Percentiles rank a stretch among this genome's conserved stretches.
Evolutionary conservation across 2,329 filamentous ascomycete genomes (phyloP).

Genomic region (Cordyceps cateniannulata): DNA sequence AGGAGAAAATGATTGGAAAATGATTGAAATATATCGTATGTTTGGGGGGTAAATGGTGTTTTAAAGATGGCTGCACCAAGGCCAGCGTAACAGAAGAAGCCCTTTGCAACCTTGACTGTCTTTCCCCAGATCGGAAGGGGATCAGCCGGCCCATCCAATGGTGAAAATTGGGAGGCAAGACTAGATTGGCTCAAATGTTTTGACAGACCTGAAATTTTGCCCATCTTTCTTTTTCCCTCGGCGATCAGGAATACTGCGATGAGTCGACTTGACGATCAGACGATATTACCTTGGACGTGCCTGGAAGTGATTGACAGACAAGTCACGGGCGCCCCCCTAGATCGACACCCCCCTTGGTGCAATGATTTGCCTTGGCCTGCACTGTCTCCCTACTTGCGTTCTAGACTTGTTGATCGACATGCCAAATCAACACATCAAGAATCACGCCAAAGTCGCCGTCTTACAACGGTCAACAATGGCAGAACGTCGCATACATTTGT

Average conservation of each 20-base stretch:
- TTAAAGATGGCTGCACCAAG: neutral
- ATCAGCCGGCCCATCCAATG: no score
- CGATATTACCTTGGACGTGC: no score
- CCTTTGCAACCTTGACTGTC: no score
- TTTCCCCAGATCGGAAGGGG: no score
- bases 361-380: neutral
- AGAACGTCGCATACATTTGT: neutral
- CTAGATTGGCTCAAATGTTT: no score
- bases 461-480: slow-evolving; percentile 2
- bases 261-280: neutral
- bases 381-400: neutral
- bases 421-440: neutral
- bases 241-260: neutral
- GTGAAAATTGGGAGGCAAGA: neutral
- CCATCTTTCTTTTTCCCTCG: no score
- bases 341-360: neutral
- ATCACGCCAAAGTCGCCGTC: neutral
- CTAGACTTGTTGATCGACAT: slow-evolving; percentile 5
- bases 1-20: neutral
- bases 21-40: no score
- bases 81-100: no score
- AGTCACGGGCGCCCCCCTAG: neutral
- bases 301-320: neutral
- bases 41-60: neutral
- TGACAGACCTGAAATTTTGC: no score